A percentile compares a stretch with the other conserved stretches of the same genome.
phyloP scores from a whole-genome alignment of 176 grass and related monocot genomes.

The Zoysia japonica region DNA sequence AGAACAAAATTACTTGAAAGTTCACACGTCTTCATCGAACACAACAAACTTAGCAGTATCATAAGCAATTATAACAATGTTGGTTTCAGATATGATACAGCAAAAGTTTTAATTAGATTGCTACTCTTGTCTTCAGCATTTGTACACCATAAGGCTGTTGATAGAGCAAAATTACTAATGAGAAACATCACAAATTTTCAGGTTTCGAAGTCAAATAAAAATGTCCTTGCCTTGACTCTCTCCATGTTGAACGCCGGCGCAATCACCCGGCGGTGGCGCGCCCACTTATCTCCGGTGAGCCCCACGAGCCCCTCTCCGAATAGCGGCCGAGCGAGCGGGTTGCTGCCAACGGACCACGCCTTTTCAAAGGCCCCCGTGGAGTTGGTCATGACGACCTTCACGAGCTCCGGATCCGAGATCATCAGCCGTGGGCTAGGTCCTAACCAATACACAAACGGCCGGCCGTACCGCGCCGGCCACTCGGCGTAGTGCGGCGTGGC shows the following conservation, averaged over 20 bases:
- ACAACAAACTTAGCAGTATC: not conserved
- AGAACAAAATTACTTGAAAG: not conserved
- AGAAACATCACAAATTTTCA: not conserved
- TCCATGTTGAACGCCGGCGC: slow-evolving; percentile 87
- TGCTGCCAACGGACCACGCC: slow-evolving; percentile 10
- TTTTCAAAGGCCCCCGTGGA: slow-evolving; percentile 55
- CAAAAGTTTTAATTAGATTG: not conserved
- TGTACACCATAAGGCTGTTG: not conserved
- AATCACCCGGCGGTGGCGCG: slow-evolving; percentile 59
- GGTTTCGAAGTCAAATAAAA: not conserved
- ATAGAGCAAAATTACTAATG: not conserved
- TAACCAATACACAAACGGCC: slow-evolving; percentile 72
- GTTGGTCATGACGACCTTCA: slow-evolving; percentile 56
- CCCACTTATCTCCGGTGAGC: slow-evolving; percentile 63
- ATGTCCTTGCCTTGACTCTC: slow-evolving; percentile 56
- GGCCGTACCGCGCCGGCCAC: slow-evolving; percentile 56
- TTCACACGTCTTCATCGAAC: not conserved
- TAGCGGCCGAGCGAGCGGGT: slow-evolving; percentile 59
- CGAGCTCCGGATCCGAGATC: slow-evolving; percentile 54
- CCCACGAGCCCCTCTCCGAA: slow-evolving; percentile 58
- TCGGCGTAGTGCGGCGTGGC: slow-evolving; percentile 54
- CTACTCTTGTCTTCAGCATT: not conserved
- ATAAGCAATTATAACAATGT: not conserved
- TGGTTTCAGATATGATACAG: not conserved
- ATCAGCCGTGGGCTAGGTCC: slow-evolving; percentile 56